These are phyloP conservation scores for Escallonia herrerae DNA, from an alignment of 129 eudicot genomes.

Conservation along the genomic window DNA sequence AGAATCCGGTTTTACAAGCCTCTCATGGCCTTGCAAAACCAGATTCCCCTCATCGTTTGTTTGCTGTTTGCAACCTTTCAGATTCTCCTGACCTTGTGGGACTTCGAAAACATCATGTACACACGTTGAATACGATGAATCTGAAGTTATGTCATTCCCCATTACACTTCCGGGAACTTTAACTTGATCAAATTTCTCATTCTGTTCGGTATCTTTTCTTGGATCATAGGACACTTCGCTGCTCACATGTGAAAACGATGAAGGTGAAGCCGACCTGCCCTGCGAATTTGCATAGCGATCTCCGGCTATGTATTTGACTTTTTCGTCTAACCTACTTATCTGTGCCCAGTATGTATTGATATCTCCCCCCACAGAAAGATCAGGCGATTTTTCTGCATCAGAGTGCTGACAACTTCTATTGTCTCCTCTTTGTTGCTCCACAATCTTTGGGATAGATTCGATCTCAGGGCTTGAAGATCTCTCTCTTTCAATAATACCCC, in stretches of 20 bases:
- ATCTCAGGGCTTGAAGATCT: conserved; percentile 24
- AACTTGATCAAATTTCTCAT: conserved; percentile 4
- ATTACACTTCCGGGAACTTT: background rate
- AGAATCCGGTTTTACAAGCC: conserved; percentile 19
- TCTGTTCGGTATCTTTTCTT: conserved; percentile 4
- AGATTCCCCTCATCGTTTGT: conserved; percentile 16
- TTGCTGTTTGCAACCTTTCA: background rate
- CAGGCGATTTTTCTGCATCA: conserved; percentile 28
- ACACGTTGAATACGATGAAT: conserved; percentile 17
- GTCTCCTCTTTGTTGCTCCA: conserved; percentile 33
- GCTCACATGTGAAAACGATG: conserved; percentile 10
- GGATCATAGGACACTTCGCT: conserved; percentile 6
- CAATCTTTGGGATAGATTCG: conserved; percentile 29
- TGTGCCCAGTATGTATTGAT: conserved; percentile 57
- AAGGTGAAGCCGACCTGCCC: conserved; percentile 23
- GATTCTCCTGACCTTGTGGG: conserved; percentile 30
- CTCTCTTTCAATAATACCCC: conserved; percentile 35
- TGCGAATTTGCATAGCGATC: conserved; percentile 5
- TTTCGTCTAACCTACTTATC: conserved; percentile 52
- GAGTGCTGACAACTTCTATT: conserved; percentile 20
- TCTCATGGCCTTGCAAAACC: conserved; percentile 10
- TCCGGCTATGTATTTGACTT: conserved; percentile 53
- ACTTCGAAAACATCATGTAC: conserved; percentile 93
- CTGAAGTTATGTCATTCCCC: conserved; percentile 24
- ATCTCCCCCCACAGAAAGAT: conserved; percentile 26